Base-by-base conservation (phyloP, 1,284 basidiomycete species). In the Heliocybe sulcata region DNA sequence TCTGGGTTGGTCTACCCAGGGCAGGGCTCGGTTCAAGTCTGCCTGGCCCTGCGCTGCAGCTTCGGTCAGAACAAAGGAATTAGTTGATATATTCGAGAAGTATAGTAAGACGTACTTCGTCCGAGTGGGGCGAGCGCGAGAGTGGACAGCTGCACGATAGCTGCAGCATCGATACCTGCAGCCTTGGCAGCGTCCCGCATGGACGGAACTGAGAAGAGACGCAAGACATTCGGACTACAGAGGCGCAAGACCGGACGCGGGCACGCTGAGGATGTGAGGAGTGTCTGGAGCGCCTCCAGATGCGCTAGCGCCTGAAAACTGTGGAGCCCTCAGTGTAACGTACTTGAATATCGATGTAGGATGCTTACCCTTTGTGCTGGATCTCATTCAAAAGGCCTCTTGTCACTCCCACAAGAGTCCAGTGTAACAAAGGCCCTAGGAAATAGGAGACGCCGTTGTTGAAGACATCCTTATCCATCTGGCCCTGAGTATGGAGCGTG, bases 381-480 rank as follows among this genome's bases (percentile, higher is more conserved):
- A 87, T 75, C 54, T 91, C 86, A 56, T 70, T 73, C 31, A 83
- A 64, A 53, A 92, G 71, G 1, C 76, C 78, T 63, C 80, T 81
- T 51, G 90, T 73, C 16, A 90, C 81, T 2, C 86, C 85, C 1
- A 84, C 81, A 3, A 90, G 76, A 0, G 89, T 90, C 90, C 89
- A 92, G 58, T 81, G 85, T 31, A 92, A 72, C 14, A 91, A 70
- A 0, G 83, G 80, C 1, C 82, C 81, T 14, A 80, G 75, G 63
- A 92, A 91, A 66, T 87, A 92, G 3, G 85, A 83, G 35, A 90
- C 75, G 1, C 89, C 89, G 58, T 86, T 90, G 63, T 78, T 78
- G 22, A 91, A 68, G 9, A 77, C 76, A 26, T 89, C 87, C 35
- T 68, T 74, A 55, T 87, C 85, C 57, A 89, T 79, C 61, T 81